Evolutionary conservation across 352 stramenopile species (phyloP).

Genomic region (Globisporangium alternatum): DNA sequence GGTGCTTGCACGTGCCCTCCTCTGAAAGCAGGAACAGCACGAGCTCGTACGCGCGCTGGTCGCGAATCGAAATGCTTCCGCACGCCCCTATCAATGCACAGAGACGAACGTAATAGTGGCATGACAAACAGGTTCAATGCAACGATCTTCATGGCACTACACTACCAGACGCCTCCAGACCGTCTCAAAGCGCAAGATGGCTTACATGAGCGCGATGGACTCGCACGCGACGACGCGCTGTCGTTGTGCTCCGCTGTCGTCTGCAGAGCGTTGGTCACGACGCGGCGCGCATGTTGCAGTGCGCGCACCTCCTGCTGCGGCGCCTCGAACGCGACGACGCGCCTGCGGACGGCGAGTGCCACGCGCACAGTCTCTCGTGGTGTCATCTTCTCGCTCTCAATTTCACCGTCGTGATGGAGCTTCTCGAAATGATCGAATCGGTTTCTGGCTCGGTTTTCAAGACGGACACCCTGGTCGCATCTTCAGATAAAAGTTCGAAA

Average conservation of each 20-base stretch:
- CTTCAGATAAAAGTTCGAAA: too few species aligned
- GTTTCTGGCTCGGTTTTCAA: too few species aligned
- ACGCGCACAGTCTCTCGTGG: background rate
- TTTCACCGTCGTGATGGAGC: too few species aligned
- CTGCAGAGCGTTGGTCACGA: background rate
- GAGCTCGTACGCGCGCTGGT: conserved; percentile 10
- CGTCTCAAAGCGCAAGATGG: background rate
- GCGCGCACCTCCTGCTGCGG: background rate
- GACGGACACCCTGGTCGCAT: too few species aligned
- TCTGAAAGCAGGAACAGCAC: conserved; percentile 9
- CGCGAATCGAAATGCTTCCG: conserved; percentile 7
- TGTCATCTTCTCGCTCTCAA: too few species aligned
- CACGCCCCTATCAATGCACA: background rate
- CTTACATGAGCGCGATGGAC: background rate
- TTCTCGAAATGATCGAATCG: too few species aligned
- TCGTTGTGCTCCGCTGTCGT: background rate
- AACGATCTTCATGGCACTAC: too few species aligned
- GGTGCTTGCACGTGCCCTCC: background rate
- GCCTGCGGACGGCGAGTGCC: conserved; percentile 1
- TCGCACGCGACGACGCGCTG: too few species aligned
- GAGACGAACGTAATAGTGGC: too few species aligned
- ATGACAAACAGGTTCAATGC: too few species aligned
- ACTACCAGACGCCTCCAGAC: too few species aligned
- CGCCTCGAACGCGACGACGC: conserved; percentile 13
- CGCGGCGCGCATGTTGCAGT: background rate